Conservation (phyloP, 768 basidiomycete species). For the Neoboletus magnificus region DNA sequence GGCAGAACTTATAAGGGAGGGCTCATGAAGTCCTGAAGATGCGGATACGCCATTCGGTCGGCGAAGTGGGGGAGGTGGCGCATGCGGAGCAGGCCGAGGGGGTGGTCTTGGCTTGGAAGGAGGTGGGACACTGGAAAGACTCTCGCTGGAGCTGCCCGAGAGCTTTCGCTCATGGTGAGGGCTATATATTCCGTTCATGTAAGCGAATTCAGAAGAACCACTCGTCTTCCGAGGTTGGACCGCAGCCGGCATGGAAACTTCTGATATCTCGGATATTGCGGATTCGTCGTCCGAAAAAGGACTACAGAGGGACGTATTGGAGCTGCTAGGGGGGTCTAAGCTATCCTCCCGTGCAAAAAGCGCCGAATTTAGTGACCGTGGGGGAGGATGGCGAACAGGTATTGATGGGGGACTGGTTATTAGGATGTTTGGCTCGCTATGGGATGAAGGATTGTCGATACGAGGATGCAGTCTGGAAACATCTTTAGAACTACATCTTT, state of each 20-base stretch:
- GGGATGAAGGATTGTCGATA: conserved; percentile 16
- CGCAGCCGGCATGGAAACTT: conserved; percentile 8
- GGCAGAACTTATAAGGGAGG: background rate
- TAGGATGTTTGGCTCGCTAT: conserved; percentile 26
- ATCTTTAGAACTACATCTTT: conserved; percentile 20
- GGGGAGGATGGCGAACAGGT: conserved; percentile 20
- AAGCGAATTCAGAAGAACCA: background rate
- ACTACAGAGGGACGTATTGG: conserved; percentile 22
- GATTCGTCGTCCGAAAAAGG: conserved; percentile 33
- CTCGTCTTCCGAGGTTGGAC: conserved; percentile 5
- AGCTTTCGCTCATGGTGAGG: conserved; percentile 4
- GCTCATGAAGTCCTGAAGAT: background rate
- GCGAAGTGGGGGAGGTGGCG: conserved; percentile 22
- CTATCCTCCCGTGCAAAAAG: conserved; percentile 24
- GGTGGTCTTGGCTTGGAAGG: conserved; percentile 21
- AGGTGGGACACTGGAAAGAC: conserved; percentile 7
- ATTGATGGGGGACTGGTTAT: conserved; percentile 20
- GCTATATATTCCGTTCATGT: background rate
- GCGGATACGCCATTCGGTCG: conserved; percentile 5
- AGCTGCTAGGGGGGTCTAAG: conserved; percentile 17
- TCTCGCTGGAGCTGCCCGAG: conserved; percentile 26
- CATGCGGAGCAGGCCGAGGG: conserved; percentile 16
- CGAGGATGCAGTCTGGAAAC: conserved; percentile 9
- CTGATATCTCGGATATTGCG: conserved; percentile 24
- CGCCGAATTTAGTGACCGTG: conserved; percentile 7